phyloP scores from a whole-genome alignment of 2,329 filamentous ascomycete genomes.

The Claviceps purpurea region DNA sequence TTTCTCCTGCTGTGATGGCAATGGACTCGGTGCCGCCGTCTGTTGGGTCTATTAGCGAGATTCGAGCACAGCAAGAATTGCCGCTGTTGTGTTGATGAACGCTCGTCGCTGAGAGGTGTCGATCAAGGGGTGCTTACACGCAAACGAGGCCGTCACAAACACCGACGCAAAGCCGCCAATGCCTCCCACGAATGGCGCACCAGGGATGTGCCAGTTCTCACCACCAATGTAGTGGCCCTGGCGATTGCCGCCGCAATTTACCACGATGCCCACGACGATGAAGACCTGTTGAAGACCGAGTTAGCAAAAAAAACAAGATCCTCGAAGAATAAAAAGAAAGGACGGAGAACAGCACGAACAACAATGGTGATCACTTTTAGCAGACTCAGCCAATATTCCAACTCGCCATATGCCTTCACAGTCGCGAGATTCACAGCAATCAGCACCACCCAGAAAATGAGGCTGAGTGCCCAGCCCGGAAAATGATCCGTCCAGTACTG shows the following conservation, averaged over 20 bases:
- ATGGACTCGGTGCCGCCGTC: conserved; percentile 47
- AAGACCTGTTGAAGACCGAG: conserved; percentile 26
- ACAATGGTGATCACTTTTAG: conserved; percentile 40
- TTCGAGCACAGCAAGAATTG: no score
- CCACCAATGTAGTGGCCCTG: conserved; percentile 42
- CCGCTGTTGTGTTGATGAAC: no score
- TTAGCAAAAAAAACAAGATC: neutral
- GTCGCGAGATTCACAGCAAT: conserved; percentile 27
- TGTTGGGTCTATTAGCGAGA: conserved; percentile 2
- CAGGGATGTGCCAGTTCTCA: conserved; percentile 43
- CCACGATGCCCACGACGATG: conserved; percentile 47
- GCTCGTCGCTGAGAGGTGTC: no score
- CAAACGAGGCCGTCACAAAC: conserved; percentile 42
- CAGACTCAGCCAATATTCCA: conserved; percentile 44
- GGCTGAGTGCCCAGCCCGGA: conserved; percentile 47
- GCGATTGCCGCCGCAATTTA: conserved; percentile 38
- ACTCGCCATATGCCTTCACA: conserved; percentile 23
- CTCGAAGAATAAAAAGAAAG: neutral
- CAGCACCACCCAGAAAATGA: conserved; percentile 46
- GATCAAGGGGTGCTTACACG: conserved; percentile 28
- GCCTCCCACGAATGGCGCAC: conserved; percentile 50
- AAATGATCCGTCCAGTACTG: conserved; percentile 50
- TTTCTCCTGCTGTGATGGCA: conserved; percentile 53
- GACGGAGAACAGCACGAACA: conserved; percentile 11
- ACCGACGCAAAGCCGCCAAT: conserved; percentile 51